These are phyloP conservation scores for Fagopyrum tataricum DNA, from an alignment of 148 eudicot genomes.

Conservation along the genomic window DNA sequence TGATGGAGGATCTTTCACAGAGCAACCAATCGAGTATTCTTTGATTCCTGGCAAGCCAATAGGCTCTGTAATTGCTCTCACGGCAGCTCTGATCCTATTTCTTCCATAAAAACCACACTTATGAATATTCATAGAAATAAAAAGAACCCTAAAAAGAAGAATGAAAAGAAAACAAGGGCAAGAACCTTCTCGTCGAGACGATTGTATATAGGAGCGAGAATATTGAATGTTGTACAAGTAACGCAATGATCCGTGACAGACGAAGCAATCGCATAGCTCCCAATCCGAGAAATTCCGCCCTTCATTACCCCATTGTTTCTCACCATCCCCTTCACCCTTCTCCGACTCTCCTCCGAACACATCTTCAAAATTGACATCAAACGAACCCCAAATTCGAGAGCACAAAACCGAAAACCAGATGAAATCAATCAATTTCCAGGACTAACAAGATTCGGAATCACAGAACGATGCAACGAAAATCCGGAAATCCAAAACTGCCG, in stretches of 20 bases:
- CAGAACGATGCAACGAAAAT: background rate
- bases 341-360: conserved; percentile 20
- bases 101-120: conserved; percentile 13
- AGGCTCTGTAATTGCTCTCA: conserved; percentile 65
- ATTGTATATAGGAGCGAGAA: conserved; percentile 95
- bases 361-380: background rate
- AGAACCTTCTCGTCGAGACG: conserved; percentile 60
- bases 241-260: conserved; percentile 26
- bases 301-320: conserved; percentile 11
- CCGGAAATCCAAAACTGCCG: conserved; percentile 9
- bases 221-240: conserved; percentile 95
- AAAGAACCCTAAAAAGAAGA: background rate
- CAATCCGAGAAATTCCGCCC: conserved; percentile 17
- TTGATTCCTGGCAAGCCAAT: conserved; percentile 79
- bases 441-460: background rate
- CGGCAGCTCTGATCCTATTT: conserved; percentile 67
- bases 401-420: background rate
- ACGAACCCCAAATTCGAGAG: background rate
- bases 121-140: background rate
- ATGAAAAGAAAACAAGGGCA: background rate
- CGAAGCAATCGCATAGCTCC: conserved; percentile 22
- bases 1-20: conserved; percentile 82
- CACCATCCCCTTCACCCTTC: conserved; percentile 16
- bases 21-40: conserved; percentile 91
- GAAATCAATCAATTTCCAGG: background rate